Percentiles rank a stretch among this genome's conserved stretches.
Conservation (phyloP, 495 filamentous ascomycete species). For the Annulohypoxylon stygium region DNA sequence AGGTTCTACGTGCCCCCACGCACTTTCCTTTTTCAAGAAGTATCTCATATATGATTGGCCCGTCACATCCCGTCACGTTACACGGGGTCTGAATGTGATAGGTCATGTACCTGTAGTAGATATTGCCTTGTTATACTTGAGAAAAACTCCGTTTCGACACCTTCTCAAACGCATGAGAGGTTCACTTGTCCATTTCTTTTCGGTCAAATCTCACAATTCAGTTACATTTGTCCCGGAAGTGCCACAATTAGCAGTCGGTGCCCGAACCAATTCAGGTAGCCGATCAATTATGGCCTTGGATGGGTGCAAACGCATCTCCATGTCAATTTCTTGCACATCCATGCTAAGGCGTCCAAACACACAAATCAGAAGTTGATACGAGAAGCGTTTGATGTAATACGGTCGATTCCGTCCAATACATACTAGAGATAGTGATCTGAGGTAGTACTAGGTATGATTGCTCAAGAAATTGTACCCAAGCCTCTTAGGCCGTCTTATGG, state of each 20-base stretch:
- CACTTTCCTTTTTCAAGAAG: not conserved
- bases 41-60: not conserved
- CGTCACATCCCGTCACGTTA: no score
- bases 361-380: no score
- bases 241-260: not conserved
- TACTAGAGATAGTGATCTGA: no score
- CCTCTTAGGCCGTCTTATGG: not conserved
- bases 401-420: no score
- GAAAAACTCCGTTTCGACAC: not conserved
- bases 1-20: not conserved
- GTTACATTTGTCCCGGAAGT: not conserved
- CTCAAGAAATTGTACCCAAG: not conserved
- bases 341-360: no score
- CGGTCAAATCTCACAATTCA: not conserved
- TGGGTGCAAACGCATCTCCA: not conserved
- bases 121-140: not conserved
- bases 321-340: not conserved
- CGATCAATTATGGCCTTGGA: not conserved
- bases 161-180: not conserved
- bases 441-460: no score
- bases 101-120: not conserved
- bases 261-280: not conserved
- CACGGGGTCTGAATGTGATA: not conserved
- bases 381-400: no score
- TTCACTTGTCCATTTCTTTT: not conserved